phyloP scores from a whole-genome alignment of 192 early-diverging fungal species.

The Backusella sp. region DNA sequence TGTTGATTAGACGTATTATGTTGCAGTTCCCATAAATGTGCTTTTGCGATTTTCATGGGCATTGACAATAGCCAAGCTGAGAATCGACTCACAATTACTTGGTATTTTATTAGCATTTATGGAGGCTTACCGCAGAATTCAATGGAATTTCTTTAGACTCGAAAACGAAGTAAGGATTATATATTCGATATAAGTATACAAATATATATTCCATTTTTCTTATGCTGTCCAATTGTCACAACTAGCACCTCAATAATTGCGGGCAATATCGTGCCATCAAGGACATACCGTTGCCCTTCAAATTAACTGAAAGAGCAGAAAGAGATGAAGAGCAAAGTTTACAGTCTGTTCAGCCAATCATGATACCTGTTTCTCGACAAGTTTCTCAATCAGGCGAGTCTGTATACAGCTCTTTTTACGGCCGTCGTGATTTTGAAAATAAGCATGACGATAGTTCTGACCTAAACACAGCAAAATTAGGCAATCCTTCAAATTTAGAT shows the following conservation, averaged over 20 bases:
- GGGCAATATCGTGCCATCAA: conserved; percentile 79
- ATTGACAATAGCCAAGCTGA: conserved; percentile 11
- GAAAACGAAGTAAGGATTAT: conserved; percentile 59
- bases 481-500: not conserved
- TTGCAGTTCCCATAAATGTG: conserved; percentile 63
- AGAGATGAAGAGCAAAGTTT: conserved; percentile 17
- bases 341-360: not conserved
- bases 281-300: conserved; percentile 75
- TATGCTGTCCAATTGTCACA: not conserved
- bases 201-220: not conserved
- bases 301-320: conserved; percentile 12
- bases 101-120: conserved; percentile 28
- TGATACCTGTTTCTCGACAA: conserved; percentile 10
- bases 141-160: conserved; percentile 81
- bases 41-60: conserved; percentile 69
- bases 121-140: conserved; percentile 52
- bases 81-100: conserved; percentile 17
- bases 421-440: conserved; percentile 40
- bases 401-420: conserved; percentile 26
- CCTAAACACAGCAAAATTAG: not conserved
- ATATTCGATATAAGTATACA: not conserved
- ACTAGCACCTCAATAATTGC: conserved; percentile 71
- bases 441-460: conserved; percentile 22
- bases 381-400: conserved; percentile 5
- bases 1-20: conserved; percentile 63